A percentile compares a stretch with the other conserved stretches of the same genome.
Conservation (phyloP, 176 grass and related monocot species). For the Carex parvula region DNA sequence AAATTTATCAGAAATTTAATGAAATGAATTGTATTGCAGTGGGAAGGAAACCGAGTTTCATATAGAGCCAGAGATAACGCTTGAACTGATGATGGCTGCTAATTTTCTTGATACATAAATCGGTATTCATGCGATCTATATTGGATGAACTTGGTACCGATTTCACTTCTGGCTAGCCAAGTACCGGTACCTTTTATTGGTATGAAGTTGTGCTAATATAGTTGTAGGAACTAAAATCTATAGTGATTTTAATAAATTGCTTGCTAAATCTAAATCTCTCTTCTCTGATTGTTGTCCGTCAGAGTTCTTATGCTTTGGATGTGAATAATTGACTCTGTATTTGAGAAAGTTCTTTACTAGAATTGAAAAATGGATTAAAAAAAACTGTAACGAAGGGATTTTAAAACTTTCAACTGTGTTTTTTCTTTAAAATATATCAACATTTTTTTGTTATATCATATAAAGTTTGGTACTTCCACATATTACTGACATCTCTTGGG, state of each 20-base stretch:
- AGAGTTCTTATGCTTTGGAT: not conserved
- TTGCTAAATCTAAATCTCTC: not conserved
- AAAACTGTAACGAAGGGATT: too few relatives aligned
- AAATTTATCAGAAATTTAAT: not conserved
- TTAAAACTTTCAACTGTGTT: too few relatives aligned
- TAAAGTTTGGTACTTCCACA: too few relatives aligned
- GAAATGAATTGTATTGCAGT: constrained; percentile 36
- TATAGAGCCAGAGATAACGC: constrained; percentile 77
- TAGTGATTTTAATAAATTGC: constrained; percentile 6
- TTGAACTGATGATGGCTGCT: constrained; percentile 97
- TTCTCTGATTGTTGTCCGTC: not conserved
- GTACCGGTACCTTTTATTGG: not conserved
- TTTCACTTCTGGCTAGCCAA: too few relatives aligned
- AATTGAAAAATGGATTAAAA: too few relatives aligned
- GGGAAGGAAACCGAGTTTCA: constrained; percentile 82
- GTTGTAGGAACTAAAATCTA: constrained; percentile 6
- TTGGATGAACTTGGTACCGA: not conserved
- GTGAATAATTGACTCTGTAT: constrained; percentile 9
- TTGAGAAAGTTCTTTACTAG: not conserved
- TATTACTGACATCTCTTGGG: too few relatives aligned
- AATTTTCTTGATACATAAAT: constrained; percentile 80
- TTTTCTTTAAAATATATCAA: too few relatives aligned
- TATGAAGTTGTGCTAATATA: constrained; percentile 9
- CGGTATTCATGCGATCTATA: not conserved
- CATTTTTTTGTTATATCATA: too few relatives aligned